Base-by-base conservation (phyloP, 2,329 filamentous ascomycete species). In the Bipolaris oryzae region DNA sequence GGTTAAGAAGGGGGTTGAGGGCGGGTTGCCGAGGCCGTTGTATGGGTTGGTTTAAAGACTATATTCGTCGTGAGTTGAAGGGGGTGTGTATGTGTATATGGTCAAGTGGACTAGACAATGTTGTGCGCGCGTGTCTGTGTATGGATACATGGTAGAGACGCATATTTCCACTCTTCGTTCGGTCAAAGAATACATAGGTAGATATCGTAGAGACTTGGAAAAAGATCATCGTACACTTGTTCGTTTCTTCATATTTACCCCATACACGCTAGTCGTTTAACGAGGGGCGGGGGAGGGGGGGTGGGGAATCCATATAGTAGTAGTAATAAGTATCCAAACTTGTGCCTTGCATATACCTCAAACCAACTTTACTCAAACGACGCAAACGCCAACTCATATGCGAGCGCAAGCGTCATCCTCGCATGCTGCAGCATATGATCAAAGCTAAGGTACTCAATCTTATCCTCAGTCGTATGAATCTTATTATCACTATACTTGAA, bases 401-500 rank as follows among this genome's bases (percentile, higher is more conserved):
- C 91, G 66, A 96, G 83, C 5, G 89, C 90, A 31, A 96, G 81
- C 1, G 91, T 95, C 83, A 96, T 84, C 74, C 87, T 89, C 20
- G 91, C 91, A 77, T 96, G 92, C 79, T 96, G 88, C 33, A 95
- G 82, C 92, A 96, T 96, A 76, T 96, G 92, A 73, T 93, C 87
- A 73, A 96, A 96, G 66, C 87, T 89, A 35, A 92, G 78, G 62
- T 86, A 88, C 70, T 91, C 85, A 62, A 92, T 87, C 68, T 82
- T 82, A 72, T 92, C 89, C 35, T 89, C 85, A 0, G 86, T 86
- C 18, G 84, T 85, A 71, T 91, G 89, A 53, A 92, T 91, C 65
- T 89, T 84, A 64, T 85, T 82, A 69, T 91, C 85, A 7, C 75
- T 78, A 62, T 81, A 80, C 73, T 86, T 84, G 73, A 91, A 91